Evolutionary conservation across 108 stramenopile genomes (phyloP).

Genomic region (Cyclotella atomus): DNA sequence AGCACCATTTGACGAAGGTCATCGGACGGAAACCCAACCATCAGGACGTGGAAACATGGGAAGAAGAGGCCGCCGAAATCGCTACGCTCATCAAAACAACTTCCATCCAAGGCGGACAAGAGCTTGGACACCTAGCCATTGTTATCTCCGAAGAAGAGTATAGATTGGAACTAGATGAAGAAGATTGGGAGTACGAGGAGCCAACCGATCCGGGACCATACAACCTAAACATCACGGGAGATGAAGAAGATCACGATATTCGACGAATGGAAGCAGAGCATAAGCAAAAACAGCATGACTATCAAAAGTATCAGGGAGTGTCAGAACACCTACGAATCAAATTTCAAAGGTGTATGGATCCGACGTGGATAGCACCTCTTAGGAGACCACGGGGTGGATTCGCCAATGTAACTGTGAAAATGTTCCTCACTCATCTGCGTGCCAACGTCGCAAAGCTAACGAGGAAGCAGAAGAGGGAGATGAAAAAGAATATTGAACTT

Average conservation of each 20-base stretch:
- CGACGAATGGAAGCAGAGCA: slow-evolving; percentile 1
- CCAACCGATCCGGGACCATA: slow-evolving; percentile 8
- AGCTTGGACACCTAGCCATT: background rate
- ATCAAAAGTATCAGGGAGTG: background rate
- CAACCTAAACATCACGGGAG: background rate
- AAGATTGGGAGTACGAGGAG: background rate
- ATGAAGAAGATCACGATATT: background rate
- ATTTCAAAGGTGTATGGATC: slow-evolving; percentile 1
- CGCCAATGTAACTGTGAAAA: background rate
- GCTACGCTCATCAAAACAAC: background rate
- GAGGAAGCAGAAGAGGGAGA: background rate
- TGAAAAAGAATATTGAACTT: background rate
- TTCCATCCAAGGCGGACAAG: background rate
- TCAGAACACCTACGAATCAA: background rate
- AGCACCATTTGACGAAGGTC: background rate
- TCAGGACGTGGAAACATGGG: slow-evolving; percentile 6
- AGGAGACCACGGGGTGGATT: background rate
- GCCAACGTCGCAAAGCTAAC: background rate
- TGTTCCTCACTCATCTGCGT: background rate
- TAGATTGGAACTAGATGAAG: background rate
- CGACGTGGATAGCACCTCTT: background rate
- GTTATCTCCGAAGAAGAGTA: slow-evolving; percentile 3
- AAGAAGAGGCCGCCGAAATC: slow-evolving; percentile 1
- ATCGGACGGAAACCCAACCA: slow-evolving; percentile 1
- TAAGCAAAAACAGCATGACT: background rate